Conservation (phyloP, 108 stramenopile species). For the Poteriospumella lacustris region DNA sequence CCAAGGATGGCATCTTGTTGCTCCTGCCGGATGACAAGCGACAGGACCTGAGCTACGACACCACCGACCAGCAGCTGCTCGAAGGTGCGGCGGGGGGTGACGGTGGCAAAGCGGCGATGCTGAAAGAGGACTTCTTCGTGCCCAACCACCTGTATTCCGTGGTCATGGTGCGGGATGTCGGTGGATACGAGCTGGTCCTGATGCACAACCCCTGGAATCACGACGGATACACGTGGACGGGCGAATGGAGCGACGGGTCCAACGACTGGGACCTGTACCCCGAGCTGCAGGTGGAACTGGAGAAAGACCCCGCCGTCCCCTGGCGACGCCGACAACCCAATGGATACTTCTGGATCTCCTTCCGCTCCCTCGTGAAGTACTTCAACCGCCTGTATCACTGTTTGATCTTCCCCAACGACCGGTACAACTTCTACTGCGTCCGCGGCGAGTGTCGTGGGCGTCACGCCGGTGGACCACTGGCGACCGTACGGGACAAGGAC, state of each 20-base stretch:
- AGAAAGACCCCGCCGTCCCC: background rate
- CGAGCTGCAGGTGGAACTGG: slow-evolving; percentile 39
- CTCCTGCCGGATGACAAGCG: background rate
- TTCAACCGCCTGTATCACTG: slow-evolving; percentile 38
- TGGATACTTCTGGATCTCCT: slow-evolving; percentile 53
- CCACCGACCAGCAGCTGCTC: background rate
- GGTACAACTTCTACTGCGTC: slow-evolving; percentile 53
- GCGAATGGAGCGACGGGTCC: slow-evolving; percentile 48
- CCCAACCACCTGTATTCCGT: slow-evolving; percentile 21
- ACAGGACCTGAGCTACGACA: background rate
- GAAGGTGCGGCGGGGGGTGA: background rate
- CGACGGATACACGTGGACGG: background rate
- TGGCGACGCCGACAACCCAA: slow-evolving; percentile 41
- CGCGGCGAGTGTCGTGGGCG: slow-evolving; percentile 47
- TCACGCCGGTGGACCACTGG: slow-evolving; percentile 30
- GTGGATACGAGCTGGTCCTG: slow-evolving; percentile 19
- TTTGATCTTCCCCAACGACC: slow-evolving; percentile 49
- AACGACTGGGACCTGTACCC: slow-evolving; percentile 55
- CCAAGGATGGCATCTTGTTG: slow-evolving; percentile 13
- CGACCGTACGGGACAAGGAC: background rate
- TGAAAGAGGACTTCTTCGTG: background rate
- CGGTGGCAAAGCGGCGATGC: background rate
- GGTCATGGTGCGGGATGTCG: background rate
- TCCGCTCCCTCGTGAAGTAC: slow-evolving; percentile 37
- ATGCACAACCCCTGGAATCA: slow-evolving; percentile 12